phyloP scores from a whole-genome alignment of 495 filamentous ascomycete species.

The Neurospora hispaniola region DNA sequence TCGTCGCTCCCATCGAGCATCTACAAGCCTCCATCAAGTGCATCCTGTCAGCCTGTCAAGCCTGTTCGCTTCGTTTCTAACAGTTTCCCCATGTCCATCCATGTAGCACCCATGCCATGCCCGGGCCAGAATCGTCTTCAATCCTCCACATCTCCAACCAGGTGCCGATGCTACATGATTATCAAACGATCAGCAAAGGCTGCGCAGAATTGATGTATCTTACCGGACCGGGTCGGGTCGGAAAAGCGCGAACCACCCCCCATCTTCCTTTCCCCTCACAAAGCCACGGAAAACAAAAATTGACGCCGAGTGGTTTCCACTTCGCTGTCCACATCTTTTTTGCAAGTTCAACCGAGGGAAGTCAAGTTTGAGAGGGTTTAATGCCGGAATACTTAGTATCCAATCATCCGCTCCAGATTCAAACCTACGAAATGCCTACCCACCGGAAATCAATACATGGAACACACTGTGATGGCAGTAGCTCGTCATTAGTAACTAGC shows the following conservation, averaged over 20 bases:
- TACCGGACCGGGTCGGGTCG: neutral
- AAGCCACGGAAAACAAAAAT: neutral
- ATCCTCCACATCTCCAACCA: neutral
- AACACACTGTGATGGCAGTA: neutral
- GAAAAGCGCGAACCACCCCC: neutral
- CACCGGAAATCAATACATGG: neutral
- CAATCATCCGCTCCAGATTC: neutral
- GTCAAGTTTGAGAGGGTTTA: neutral
- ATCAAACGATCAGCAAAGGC: neutral
- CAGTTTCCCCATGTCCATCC: neutral
- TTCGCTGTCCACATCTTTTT: neutral
- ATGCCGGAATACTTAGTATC: neutral
- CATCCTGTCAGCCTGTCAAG: neutral
- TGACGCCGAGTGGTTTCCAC: neutral
- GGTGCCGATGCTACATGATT: neutral
- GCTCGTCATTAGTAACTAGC: neutral
- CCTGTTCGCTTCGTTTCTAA: neutral
- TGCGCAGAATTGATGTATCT: neutral
- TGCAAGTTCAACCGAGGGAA: neutral
- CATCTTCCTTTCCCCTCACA: neutral
- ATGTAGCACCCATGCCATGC: neutral
- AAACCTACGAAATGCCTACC: neutral
- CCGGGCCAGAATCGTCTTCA: neutral
- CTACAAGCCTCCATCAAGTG: neutral
- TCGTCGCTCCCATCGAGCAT: neutral